Percentiles rank a stretch among this genome's conserved stretches.
Conservation (phyloP, 345 rosid genomes). For the Ceriops decandra region DNA sequence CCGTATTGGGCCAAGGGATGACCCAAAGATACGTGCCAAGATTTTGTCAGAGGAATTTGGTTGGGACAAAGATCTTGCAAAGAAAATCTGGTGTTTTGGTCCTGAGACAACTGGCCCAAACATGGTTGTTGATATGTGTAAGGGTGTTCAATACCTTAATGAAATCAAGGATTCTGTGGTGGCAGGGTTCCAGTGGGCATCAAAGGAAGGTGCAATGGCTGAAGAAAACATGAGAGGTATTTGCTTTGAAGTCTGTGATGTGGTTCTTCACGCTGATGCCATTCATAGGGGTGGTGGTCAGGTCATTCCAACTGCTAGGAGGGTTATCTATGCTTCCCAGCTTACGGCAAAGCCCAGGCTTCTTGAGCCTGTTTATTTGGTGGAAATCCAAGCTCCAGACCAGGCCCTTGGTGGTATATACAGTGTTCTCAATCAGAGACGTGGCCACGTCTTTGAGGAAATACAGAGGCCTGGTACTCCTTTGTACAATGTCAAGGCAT, state of each 20-base stretch:
- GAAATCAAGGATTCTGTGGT: constrained; percentile 89
- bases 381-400: constrained; percentile 84
- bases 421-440: constrained; percentile 79
- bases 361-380: constrained; percentile 74
- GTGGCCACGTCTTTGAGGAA: constrained; percentile 87
- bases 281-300: constrained; percentile 93
- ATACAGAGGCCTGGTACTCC: constrained; percentile 88
- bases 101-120: constrained; percentile 84
- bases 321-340: constrained; percentile 79
- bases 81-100: constrained; percentile 88
- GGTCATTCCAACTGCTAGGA: constrained; percentile 76
- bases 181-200: constrained; percentile 92
- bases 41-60: constrained; percentile 69
- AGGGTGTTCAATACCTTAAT: constrained; percentile 83
- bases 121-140: constrained; percentile 86
- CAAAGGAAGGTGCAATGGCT: constrained; percentile 68
- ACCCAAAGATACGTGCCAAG: constrained; percentile 69
- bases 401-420: constrained; percentile 88
- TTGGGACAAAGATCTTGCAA: constrained; percentile 85
- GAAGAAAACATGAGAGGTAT: constrained; percentile 89
- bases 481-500: constrained; percentile 75
- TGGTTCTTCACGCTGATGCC: constrained; percentile 80
- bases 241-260: constrained; percentile 82
- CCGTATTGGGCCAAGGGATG: constrained; percentile 78
- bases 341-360: constrained; percentile 82